Base-by-base conservation (phyloP, 768 basidiomycete species). In the Fomitopsis pulvina region DNA sequence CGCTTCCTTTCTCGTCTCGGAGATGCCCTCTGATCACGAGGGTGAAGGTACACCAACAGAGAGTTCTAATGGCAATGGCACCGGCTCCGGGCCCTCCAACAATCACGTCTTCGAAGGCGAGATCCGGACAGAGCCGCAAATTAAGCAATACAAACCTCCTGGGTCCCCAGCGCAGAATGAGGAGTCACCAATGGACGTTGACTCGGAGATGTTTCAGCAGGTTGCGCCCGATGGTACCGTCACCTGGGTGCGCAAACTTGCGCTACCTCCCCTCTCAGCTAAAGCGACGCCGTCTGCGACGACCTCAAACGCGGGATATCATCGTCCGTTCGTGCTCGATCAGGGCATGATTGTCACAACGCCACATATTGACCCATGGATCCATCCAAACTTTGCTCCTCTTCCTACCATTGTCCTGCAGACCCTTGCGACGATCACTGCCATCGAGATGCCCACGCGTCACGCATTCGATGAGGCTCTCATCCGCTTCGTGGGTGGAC, bases 361-460 rank as follows among this genome's bases (percentile, higher is more conserved):
- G 43, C 64, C 74, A 18, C 68, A 66, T 43, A 61, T 81, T 47
- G 76, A 82, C 55, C 78, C 80, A 3, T 86, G 85, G 85, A 62
- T 56, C 42, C 74, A 83, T 54, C 71, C 75, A 2, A 65, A 73
- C 9, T 85, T 85, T 58, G 71, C 76, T 22, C 76, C 82, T 2
- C 77, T 87, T 44, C 84, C 83, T 2, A 70, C 77, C 42, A 61
- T 66, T 54, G 70, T 87, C 51, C 58, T 76, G 55, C 66, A 83
- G 62, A 64, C 77, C 57, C 73, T 93, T 58, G 65, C 63, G 42
- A 69, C 68, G 22, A 68, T 80, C 39, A 76, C 74, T 57, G 71
- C 75, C 20, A 69, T 73, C 34, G 81, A 84, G 57, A 79, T 85
- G 75, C 84, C 85, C 3, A 68, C 66, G 40, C 72, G 80, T 30